Percentiles rank a stretch among this genome's conserved stretches.
Evolutionary conservation across 176 grass and related monocot genomes (phyloP).

Genomic region (Oryza meyeriana): DNA sequence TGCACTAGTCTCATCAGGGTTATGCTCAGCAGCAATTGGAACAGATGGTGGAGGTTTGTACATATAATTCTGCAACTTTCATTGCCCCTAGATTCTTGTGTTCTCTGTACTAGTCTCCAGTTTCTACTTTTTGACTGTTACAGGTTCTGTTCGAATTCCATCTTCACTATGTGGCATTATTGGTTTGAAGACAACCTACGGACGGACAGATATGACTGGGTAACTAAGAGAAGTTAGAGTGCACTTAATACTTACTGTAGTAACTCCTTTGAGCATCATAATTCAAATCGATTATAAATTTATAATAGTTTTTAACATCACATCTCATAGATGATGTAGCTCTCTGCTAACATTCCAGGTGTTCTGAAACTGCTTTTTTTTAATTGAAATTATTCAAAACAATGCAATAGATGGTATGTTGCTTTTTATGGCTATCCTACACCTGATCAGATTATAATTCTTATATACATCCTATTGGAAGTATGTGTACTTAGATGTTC

Average conservation of each 20-base stretch:
- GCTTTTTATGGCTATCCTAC: not conserved
- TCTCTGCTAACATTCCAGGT: not conserved
- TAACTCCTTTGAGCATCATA: not conserved
- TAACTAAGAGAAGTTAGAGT: conserved; percentile 36
- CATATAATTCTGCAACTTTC: not conserved
- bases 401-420: not conserved
- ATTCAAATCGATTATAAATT: not conserved
- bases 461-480: not conserved
- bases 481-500: conserved; percentile 15
- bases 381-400: not conserved
- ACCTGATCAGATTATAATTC: not conserved
- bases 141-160: conserved; percentile 98
- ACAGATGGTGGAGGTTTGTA: conserved; percentile 91
- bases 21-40: conserved; percentile 84
- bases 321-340: not conserved
- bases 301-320: not conserved
- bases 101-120: not conserved
- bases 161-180: conserved; percentile 96
- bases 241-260: not conserved
- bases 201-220: conserved; percentile 83
- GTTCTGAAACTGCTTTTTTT: conserved; percentile 13
- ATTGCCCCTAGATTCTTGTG: conserved; percentile 19
- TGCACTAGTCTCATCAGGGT: conserved; percentile 86
- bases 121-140: conserved; percentile 17
- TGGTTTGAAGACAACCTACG: conserved; percentile 95